Conservation (phyloP, 805 yeast genomes). For the Yarrowia sp. region DNA sequence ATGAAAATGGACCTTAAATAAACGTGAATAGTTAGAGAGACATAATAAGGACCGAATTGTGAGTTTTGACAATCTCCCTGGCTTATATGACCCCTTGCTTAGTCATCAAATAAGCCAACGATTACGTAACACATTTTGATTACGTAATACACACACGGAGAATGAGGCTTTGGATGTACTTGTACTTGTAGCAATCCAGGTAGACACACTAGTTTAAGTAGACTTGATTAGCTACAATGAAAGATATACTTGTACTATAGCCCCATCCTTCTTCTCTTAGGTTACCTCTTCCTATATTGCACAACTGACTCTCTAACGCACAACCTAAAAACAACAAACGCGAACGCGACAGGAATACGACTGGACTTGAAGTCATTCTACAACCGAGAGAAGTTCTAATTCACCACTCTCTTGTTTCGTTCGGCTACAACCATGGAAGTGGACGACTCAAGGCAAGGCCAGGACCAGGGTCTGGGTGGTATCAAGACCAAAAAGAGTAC, state of each 20-base stretch:
- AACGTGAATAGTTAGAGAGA: too few relatives aligned
- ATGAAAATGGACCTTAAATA: background rate
- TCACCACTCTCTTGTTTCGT: background rate
- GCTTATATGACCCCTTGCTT: background rate
- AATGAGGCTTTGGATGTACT: too few relatives aligned
- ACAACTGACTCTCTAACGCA: too few relatives aligned
- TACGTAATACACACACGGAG: background rate
- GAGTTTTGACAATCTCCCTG: too few relatives aligned
- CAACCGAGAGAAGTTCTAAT: background rate
- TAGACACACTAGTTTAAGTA: too few relatives aligned
- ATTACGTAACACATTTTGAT: background rate
- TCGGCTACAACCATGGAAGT: slow-evolving; percentile 9
- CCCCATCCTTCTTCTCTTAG: too few relatives aligned
- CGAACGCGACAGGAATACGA: slow-evolving; percentile 33
- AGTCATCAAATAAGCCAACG: slow-evolving; percentile 16
- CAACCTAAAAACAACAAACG: slow-evolving; percentile 27
- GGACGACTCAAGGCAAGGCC: slow-evolving; percentile 29
- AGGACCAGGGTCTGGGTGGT: slow-evolving; percentile 20
- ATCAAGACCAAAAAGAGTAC: slow-evolving; percentile 32
- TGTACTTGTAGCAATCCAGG: too few relatives aligned
- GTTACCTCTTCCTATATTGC: too few relatives aligned
- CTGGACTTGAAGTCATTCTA: background rate
- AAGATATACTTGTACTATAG: too few relatives aligned
- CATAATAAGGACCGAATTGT: too few relatives aligned
- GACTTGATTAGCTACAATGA: too few relatives aligned